Evolutionary conservation across 192 early-diverging fungal species (phyloP), one percentile per base, ranked within the genome.

Genomic region (Geranomyces michiganensis): DNA sequence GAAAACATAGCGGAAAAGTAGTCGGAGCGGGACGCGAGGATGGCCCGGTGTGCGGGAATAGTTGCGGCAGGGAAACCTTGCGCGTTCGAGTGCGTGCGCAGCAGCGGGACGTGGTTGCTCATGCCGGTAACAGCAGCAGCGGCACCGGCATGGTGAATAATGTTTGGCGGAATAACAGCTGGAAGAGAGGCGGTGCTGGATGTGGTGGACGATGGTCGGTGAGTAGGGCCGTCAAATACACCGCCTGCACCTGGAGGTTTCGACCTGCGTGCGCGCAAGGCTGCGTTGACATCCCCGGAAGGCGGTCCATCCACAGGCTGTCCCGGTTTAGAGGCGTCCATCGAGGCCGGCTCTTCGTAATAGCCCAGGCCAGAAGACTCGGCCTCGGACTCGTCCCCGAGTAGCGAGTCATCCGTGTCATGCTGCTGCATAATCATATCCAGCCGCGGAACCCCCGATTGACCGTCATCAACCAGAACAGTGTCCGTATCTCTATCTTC

Each of bases 1-100:
- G 69, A 64, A 45, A 79, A 79, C 77, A 79, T 79, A 53, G 69
- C 65, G 24, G 73, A n/a, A 45, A 75, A 79, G 73, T 79, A 79
- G 53, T 79, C 77, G 31, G 77, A 79, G 51, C 73, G 72, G 44
- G 73, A 75, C 21, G 77, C 73, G 36, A 78, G 77, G 62, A 78
- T 71, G 46, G 67, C 72, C 24, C 72, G 67, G 62, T 78, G 77
- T 2, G 77, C 77, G 29, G 71, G 77, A 30, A 77, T 72, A 30
- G 44, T 46, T 2, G 66, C 32, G 30, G 66, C 51, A 9, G 66
- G 46, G 36, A 29, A 60, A 29, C 58, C 58, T 26, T 24, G 51
- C 7, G 19, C n/a, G 24, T 53, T 53, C 15, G 51, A 53, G 24
- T 53, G 24, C 36, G 36, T 41, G 36, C 36, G 36, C 36, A 41